Conservation (phyloP, 345 rosid genomes). For the Barbarea vulgaris region DNA sequence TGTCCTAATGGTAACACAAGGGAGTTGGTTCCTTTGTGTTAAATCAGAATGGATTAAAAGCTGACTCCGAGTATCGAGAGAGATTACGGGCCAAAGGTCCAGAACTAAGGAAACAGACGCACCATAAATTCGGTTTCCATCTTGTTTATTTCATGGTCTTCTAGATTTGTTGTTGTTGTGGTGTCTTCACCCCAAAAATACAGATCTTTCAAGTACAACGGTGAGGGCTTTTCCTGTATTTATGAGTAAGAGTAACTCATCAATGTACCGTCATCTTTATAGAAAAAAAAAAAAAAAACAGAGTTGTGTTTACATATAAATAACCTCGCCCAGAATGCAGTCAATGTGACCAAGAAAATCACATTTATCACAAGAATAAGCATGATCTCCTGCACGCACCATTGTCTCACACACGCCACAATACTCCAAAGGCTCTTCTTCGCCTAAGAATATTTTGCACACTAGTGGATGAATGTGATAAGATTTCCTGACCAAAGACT, state of each 20-base stretch:
- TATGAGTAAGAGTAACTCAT: neutral
- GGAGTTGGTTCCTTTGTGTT: too few relatives aligned
- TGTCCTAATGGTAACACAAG: too few relatives aligned
- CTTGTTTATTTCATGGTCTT: neutral
- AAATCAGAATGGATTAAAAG: too few relatives aligned
- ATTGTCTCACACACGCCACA: constrained; percentile 26
- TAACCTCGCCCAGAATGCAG: constrained; percentile 35
- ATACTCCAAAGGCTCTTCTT: constrained; percentile 7
- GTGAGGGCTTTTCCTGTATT: neutral
- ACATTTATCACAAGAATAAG: constrained; percentile 25
- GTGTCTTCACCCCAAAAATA: neutral
- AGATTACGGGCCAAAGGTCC: too few relatives aligned
- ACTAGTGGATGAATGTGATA: constrained; percentile 23
- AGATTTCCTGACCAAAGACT: neutral
- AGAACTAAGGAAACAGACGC: too few relatives aligned
- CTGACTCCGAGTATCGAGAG: too few relatives aligned
- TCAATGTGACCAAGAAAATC: constrained; percentile 33
- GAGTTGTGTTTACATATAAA: neutral
- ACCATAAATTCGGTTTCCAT: neutral
- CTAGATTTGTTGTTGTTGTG: neutral
- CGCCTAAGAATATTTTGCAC: neutral
- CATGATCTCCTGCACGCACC: neutral
- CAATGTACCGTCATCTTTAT: neutral
- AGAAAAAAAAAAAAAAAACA: too few relatives aligned
- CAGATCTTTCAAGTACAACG: neutral